These are phyloP conservation scores for Schoenoplectus tabernaemontani DNA, from an alignment of 202 grass and related monocot genomes.

Conservation along the genomic window DNA sequence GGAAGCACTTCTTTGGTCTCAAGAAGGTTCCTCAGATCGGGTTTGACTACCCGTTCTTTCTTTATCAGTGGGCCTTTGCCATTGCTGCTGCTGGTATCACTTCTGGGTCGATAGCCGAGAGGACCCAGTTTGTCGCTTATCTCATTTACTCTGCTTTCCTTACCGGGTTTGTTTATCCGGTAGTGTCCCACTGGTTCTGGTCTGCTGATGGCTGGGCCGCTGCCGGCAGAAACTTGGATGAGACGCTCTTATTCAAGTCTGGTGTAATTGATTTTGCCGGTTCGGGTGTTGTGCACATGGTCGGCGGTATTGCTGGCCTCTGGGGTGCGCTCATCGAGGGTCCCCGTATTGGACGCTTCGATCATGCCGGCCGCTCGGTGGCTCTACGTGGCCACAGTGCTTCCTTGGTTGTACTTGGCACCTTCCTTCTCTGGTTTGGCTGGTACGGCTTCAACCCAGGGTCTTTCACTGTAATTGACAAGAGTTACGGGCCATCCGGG, in stretches of 20 bases:
- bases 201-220: conserved; percentile 68
- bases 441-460: conserved; percentile 96
- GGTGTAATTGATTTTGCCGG: conserved; percentile 96
- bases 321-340: conserved; percentile 94
- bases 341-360: conserved; percentile 77
- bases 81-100: conserved; percentile 93
- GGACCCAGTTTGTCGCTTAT: conserved; percentile 85
- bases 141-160: conserved; percentile 93
- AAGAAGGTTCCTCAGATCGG: conserved; percentile 36
- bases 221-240: conserved; percentile 26
- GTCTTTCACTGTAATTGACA: conserved; percentile 68
- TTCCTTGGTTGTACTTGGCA: conserved; percentile 79
- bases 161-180: conserved; percentile 81
- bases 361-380: conserved; percentile 57
- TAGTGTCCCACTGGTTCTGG: conserved; percentile 96
- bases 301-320: conserved; percentile 65
- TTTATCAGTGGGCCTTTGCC: conserved; percentile 96
- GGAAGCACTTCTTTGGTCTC: conserved; percentile 80
- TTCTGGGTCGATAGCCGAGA: conserved; percentile 83
- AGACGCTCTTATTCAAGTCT: conserved; percentile 54
- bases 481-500: conserved; percentile 50
- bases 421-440: conserved; percentile 89
- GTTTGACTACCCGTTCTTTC: conserved; percentile 79
- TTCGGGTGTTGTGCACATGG: conserved; percentile 87
- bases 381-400: conserved; percentile 81